Percentiles rank a stretch among this genome's conserved stretches.
Conservation (phyloP, 257 asterid species). For the Primulina tabacum region DNA sequence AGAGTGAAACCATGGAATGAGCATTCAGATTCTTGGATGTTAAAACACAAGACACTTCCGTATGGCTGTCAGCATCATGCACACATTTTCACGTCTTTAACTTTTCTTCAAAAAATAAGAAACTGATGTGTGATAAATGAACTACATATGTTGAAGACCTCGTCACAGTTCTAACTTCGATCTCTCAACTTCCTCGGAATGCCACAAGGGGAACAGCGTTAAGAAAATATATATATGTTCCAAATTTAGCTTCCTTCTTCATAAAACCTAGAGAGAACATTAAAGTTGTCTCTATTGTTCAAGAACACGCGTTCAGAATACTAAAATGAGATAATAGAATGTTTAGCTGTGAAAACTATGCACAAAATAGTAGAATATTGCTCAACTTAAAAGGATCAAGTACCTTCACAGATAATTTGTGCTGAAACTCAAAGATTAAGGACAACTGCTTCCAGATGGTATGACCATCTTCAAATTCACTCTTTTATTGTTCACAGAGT, state of each 20-base stretch:
- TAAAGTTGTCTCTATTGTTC: not conserved
- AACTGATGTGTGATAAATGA: not conserved
- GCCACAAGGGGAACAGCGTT: not conserved
- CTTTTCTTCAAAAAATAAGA: not conserved
- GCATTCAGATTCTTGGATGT: not conserved
- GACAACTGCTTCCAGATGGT: not conserved
- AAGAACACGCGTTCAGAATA: constrained; percentile 1
- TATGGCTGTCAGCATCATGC: not conserved
- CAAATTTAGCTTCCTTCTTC: constrained; percentile 1
- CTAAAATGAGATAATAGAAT: not conserved
- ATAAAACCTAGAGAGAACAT: not conserved
- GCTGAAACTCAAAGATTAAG: not conserved
- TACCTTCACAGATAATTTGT: constrained; percentile 28
- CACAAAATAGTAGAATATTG: not conserved
- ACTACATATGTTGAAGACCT: not conserved
- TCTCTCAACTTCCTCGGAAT: not conserved
- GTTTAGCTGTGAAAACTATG: not conserved
- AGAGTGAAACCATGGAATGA: not conserved
- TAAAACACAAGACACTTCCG: not conserved
- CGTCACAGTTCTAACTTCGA: not conserved
- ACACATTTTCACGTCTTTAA: not conserved
- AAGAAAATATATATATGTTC: not conserved
- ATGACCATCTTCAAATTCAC: not conserved
- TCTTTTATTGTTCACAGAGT: not conserved
- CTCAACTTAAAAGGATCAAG: constrained; percentile 12